Conservation (phyloP, 257 asterid genomes). For the Pogostemon cablin region DNA sequence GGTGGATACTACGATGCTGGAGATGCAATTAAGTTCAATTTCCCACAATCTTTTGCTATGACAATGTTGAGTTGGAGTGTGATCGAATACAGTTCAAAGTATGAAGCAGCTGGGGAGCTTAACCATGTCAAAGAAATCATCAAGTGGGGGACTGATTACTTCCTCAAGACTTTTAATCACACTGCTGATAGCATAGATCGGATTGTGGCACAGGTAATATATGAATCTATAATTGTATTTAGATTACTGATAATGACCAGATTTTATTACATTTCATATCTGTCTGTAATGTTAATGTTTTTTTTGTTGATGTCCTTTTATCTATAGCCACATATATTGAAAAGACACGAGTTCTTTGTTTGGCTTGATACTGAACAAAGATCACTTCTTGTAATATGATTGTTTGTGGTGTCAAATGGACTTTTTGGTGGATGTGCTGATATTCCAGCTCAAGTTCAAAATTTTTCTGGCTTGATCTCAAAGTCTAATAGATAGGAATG, state of each 20-base stretch:
- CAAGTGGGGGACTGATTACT: slow-evolving; percentile 97
- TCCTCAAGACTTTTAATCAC: slow-evolving; percentile 85
- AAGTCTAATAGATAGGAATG: background rate
- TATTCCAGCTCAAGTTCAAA: background rate
- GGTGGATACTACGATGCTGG: slow-evolving; percentile 98
- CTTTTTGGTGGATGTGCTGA: slow-evolving; percentile 1
- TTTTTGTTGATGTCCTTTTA: background rate
- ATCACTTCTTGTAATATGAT: background rate
- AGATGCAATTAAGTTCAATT: slow-evolving; percentile 89
- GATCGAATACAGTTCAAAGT: slow-evolving; percentile 81
- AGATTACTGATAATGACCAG: background rate
- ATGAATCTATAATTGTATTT: too few relatives aligned
- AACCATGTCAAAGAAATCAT: slow-evolving; percentile 77
- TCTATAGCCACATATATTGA: background rate
- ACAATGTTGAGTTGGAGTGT: slow-evolving; percentile 99
- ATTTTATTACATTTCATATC: background rate
- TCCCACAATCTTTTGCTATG: slow-evolving; percentile 88
- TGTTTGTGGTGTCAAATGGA: background rate
- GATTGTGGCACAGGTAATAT: slow-evolving; percentile 72
- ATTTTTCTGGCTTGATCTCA: background rate
- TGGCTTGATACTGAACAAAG: background rate
- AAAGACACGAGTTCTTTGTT: background rate
- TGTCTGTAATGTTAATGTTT: background rate
- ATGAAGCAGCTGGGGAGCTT: slow-evolving; percentile 93
- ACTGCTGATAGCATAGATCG: slow-evolving; percentile 78